Percentiles rank a stretch among this genome's conserved stretches.
phyloP scores from a whole-genome alignment of 2,329 filamentous ascomycete species.

The Balansia obtecta region DNA sequence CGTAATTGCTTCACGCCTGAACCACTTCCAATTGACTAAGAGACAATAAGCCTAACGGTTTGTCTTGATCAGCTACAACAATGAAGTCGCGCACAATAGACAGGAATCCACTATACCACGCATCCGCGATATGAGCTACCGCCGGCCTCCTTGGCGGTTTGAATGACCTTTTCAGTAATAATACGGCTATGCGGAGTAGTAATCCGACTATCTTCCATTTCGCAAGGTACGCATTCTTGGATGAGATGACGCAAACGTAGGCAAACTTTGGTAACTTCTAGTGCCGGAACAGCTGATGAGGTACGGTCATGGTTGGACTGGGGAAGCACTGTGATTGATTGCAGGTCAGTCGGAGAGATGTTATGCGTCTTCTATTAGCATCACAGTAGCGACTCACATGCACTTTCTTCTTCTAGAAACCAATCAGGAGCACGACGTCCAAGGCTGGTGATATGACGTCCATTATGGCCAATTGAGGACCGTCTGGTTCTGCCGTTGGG shows the following conservation, averaged over 20 bases:
- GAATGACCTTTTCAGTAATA: slow-evolving; percentile 68
- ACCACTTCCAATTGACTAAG: slow-evolving; percentile 60
- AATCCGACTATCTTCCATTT: slow-evolving; percentile 65
- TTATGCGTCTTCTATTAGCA: background rate
- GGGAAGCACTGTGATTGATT: slow-evolving; percentile 45
- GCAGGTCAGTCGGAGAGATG: background rate
- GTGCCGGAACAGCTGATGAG: slow-evolving; percentile 57
- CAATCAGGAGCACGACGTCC: slow-evolving; percentile 19
- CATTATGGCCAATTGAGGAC: slow-evolving; percentile 16
- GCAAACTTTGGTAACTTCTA: slow-evolving; percentile 79
- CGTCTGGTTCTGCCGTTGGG: slow-evolving; percentile 14
- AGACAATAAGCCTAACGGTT: slow-evolving; percentile 52
- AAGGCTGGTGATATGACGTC: slow-evolving; percentile 9
- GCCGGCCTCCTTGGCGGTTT: slow-evolving; percentile 72
- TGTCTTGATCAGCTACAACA: background rate
- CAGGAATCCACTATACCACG: slow-evolving; percentile 35
- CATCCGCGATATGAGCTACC: slow-evolving; percentile 62
- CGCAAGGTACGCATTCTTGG: slow-evolving; percentile 80
- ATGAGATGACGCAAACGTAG: slow-evolving; percentile 84
- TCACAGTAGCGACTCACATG: slow-evolving; percentile 23
- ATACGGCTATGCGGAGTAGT: slow-evolving; percentile 73
- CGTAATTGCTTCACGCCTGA: slow-evolving; percentile 61
- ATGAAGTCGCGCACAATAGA: background rate
- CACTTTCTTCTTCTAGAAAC: slow-evolving; percentile 30
- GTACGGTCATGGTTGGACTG: slow-evolving; percentile 44